Evolutionary conservation across 129 eudicot genomes (phyloP).

Genomic region (Kitagawia praeruptora): DNA sequence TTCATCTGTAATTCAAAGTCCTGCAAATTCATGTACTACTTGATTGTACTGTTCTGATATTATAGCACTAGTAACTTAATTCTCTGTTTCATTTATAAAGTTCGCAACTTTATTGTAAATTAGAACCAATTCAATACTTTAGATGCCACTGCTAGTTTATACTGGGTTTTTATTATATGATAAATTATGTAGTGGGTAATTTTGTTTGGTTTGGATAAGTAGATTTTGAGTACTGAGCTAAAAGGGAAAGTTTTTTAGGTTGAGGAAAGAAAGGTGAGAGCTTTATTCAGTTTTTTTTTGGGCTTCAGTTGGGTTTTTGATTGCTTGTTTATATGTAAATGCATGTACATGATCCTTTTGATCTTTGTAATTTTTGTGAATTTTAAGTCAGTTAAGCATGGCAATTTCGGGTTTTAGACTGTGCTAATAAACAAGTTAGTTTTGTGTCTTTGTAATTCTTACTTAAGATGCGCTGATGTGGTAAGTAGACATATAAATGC

Average conservation of each 20-base stretch:
- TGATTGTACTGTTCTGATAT: too few species aligned
- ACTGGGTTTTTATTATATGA: not conserved
- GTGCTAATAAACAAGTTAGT: not conserved
- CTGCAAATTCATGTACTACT: too few species aligned
- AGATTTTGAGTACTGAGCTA: not conserved
- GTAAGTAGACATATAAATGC: not conserved
- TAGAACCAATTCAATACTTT: not conserved
- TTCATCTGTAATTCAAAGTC: too few species aligned
- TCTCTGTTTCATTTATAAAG: not conserved
- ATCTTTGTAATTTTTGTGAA: not conserved
- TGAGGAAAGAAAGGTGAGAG: not conserved
- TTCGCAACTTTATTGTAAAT: not conserved
- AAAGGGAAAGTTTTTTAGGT: not conserved
- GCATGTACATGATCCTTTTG: not conserved
- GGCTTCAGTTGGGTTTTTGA: not conserved
- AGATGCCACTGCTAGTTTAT: not conserved
- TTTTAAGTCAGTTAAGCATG: not conserved
- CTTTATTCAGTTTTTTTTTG: too few species aligned
- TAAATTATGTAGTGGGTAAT: not conserved
- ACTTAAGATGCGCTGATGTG: not conserved
- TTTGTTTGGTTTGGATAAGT: not conserved
- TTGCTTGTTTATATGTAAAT: not conserved
- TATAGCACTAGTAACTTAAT: too few species aligned
- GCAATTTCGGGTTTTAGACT: not conserved
- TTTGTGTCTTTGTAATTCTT: not conserved